phyloP scores from a whole-genome alignment of 2,329 filamentous ascomycete species.

The Hypoxylon sp. region DNA sequence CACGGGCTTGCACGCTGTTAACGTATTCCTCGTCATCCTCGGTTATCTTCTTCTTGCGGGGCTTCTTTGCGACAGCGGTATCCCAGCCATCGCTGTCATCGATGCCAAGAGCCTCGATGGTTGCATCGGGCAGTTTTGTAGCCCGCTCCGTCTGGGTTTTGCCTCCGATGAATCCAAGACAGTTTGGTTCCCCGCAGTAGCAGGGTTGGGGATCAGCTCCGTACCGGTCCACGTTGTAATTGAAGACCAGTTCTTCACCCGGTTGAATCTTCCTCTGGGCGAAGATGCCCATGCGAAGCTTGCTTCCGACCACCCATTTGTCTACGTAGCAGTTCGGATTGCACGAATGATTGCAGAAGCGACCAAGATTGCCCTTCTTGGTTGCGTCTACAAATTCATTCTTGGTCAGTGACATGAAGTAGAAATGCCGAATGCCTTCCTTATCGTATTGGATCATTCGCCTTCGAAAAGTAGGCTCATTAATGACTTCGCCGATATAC shows the following conservation, averaged over 20 bases:
- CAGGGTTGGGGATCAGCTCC: slow-evolving; percentile 96
- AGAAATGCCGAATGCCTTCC: slow-evolving; percentile 98
- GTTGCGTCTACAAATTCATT: slow-evolving; percentile 98
- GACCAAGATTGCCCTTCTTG: slow-evolving; percentile 92
- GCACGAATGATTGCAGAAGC: slow-evolving; percentile 99
- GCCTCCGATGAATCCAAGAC: slow-evolving; percentile 95
- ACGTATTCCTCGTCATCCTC: slow-evolving; percentile 97
- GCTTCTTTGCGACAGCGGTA: slow-evolving; percentile 87
- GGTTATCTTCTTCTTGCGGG: slow-evolving; percentile 88
- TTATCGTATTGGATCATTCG: slow-evolving; percentile 95
- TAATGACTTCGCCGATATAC: slow-evolving; percentile 98
- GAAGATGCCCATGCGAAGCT: slow-evolving; percentile 99
- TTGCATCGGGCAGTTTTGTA: slow-evolving; percentile 88
- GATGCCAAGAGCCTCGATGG: slow-evolving; percentile 95
- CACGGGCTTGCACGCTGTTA: slow-evolving; percentile 69
- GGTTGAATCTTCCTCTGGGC: slow-evolving; percentile 84
- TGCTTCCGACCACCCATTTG: slow-evolving; percentile 98
- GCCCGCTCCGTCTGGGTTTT: slow-evolving; percentile 97
- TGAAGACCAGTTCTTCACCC: slow-evolving; percentile 96
- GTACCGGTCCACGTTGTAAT: slow-evolving; percentile 99
- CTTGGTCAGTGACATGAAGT: slow-evolving; percentile 99
- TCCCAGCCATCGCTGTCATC: slow-evolving; percentile 95
- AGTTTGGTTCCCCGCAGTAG: slow-evolving; percentile 95
- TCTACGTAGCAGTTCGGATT: slow-evolving; percentile 99
- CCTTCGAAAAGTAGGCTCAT: slow-evolving; percentile 86